Conservation (phyloP, 1,284 basidiomycete genomes). For the Boletus mariae region DNA sequence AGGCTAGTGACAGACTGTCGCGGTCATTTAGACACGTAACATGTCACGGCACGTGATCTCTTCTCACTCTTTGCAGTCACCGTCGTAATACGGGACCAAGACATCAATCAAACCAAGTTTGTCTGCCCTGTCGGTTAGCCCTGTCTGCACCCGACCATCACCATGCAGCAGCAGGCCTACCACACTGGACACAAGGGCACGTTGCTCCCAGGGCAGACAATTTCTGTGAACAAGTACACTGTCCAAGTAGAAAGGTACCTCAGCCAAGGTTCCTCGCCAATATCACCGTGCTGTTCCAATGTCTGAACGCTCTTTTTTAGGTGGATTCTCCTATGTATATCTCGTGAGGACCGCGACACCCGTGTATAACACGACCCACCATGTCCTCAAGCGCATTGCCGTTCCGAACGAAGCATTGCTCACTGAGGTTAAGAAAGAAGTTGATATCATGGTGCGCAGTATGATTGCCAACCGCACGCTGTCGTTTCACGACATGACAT, state of each 20-base stretch:
- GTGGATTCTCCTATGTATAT: conserved; percentile 98
- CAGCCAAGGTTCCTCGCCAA: conserved; percentile 69
- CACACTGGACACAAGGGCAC: conserved; percentile 53
- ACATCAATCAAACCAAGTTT: conserved; percentile 4
- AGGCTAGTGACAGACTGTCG: neutral
- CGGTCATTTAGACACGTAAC: neutral
- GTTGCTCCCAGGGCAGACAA: conserved; percentile 77
- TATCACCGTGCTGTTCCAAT: conserved; percentile 1
- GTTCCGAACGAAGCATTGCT: conserved; percentile 89
- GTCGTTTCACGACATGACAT: conserved; percentile 24
- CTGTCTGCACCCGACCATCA: conserved; percentile 4
- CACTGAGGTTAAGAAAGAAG: conserved; percentile 95
- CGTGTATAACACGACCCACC: conserved; percentile 86
- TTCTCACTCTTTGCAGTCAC: neutral
- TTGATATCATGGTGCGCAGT: conserved; percentile 90
- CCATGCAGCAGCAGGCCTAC: conserved; percentile 35
- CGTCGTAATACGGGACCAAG: neutral
- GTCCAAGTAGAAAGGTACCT: conserved; percentile 87
- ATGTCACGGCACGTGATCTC: conserved; percentile 17
- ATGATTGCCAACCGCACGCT: conserved; percentile 15
- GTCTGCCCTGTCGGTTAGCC: conserved; percentile 5
- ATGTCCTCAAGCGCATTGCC: conserved; percentile 96
- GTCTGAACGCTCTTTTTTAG: conserved; percentile 39
- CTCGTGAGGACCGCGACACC: conserved; percentile 85
- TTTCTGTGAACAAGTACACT: conserved; percentile 85